phyloP scores from a whole-genome alignment of 129 eudicot species.

The Pseudognaphalium luteoalbum region DNA sequence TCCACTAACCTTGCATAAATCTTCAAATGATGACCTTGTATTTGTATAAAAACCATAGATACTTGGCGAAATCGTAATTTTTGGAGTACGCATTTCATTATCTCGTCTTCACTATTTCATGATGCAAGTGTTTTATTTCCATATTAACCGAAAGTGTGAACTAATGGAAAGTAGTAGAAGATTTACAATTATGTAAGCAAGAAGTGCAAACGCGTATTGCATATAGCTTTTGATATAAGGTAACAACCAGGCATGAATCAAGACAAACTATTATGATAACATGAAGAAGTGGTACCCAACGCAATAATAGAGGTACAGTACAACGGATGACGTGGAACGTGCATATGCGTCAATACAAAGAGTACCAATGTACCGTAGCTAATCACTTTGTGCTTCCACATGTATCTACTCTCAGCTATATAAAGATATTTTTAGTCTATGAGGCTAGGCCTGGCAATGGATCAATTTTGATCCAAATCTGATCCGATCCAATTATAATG shows the following conservation, averaged over 20 bases:
- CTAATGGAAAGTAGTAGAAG: not conserved
- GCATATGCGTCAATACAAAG: constrained; percentile 23
- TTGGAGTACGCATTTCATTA: no score
- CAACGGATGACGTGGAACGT: constrained; percentile 23
- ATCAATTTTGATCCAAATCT: no score
- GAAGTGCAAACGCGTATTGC: not conserved
- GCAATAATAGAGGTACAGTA: constrained; percentile 14
- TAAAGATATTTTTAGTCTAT: no score
- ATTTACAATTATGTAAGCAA: not conserved
- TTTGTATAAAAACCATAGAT: no score
- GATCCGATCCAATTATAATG: no score
- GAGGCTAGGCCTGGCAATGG: no score
- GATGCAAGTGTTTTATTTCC: no score
- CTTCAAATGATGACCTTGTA: no score
- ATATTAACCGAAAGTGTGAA: not conserved
- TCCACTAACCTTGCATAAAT: no score
- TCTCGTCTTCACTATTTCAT: no score
- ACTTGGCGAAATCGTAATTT: not conserved
- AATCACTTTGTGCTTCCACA: not conserved
- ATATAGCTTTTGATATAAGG: not conserved
- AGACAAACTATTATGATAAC: not conserved
- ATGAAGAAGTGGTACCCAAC: not conserved
- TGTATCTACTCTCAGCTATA: no score
- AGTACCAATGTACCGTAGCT: constrained; percentile 13
- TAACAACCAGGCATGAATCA: not conserved